phyloP scores from a whole-genome alignment of 768 basidiomycete species.

The Rubroboletus satanas region DNA sequence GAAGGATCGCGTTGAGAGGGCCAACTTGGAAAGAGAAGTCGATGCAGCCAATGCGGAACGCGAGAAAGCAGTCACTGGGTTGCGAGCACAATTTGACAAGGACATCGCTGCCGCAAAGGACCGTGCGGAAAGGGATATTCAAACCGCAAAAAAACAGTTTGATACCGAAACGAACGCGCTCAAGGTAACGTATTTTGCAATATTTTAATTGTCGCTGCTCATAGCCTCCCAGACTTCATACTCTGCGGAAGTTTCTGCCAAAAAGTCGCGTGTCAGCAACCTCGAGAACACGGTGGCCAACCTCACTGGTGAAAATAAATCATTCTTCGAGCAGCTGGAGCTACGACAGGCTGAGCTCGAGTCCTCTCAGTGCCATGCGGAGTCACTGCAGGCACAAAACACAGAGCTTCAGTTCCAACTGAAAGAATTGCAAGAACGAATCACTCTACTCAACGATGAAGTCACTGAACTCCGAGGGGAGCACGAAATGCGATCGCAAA shows the following conservation, averaged over 20 bases:
- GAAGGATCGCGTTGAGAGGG: conserved; percentile 43
- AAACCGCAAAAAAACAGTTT: conserved; percentile 60
- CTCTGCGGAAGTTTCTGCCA: conserved; percentile 60
- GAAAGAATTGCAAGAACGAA: conserved; percentile 72
- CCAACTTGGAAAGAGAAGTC: conserved; percentile 59
- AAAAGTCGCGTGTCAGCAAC: conserved; percentile 57
- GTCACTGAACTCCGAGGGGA: conserved; percentile 59
- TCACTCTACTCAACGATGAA: conserved; percentile 68
- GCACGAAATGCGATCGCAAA: conserved; percentile 43
- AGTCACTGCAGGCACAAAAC: conserved; percentile 70
- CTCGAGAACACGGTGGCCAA: conserved; percentile 70
- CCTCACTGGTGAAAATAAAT: conserved; percentile 69
- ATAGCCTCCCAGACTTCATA: conserved; percentile 52
- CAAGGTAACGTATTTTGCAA: conserved; percentile 48
- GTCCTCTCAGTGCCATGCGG: conserved; percentile 70
- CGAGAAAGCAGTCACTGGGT: conserved; percentile 54
- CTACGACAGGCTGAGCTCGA: conserved; percentile 88
- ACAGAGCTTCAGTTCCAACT: conserved; percentile 86
- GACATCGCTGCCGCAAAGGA: conserved; percentile 61
- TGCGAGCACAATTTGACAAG: conserved; percentile 69
- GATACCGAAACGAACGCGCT: conserved; percentile 71
- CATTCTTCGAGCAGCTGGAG: conserved; percentile 84
- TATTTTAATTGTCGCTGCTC: conserved; percentile 7
- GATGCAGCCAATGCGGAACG: conserved; percentile 57
- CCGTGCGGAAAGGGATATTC: conserved; percentile 70